Base-by-base conservation (phyloP, 306 rosid genomes). In the Corylus avellana region DNA sequence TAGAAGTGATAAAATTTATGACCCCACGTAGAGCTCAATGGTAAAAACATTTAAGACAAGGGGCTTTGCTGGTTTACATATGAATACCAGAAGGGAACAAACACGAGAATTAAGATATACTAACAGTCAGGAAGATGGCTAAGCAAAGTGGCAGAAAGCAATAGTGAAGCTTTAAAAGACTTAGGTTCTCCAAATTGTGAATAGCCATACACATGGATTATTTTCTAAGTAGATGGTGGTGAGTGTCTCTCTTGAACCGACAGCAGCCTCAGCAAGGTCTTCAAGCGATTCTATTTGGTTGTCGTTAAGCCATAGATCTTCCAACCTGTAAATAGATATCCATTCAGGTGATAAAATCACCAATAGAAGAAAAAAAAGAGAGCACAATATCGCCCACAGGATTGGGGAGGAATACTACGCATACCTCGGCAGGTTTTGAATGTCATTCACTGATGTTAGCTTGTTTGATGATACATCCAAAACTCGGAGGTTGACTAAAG, bases 271-370 rank as follows among this genome's bases (percentile, higher is more conserved):
- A 42, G 87, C 86, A 75, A 93, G 46, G 66, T 88, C 86, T 70
- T 93, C 91, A 10, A 91, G 85, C 72, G 92, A 85, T 82, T 85
- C 96, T 83, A 96, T 86, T 73, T 81, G 92, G 86, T 93, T 96
- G 88, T 96, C 97, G 61, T 96, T 96, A 79, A 96, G 93, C 98
- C 98, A 95, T 37, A 96, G 82, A 86, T 96, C 99, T 87, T 96
- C 98, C 76, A 96, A 86, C 82, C 99, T 93, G 86, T 51, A 83
- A 76, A 49, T 70, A 64, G 66, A 62, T 81, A 75, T 76, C 18
- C 75, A 37, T 84, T 16, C 5, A 75, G 56, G 20, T 12, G 70
- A 55, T 76, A 50, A 62, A 81, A 76, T 75, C 78, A 82, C 18
- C 59, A 77, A 80, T 10, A 27, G 48, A 82, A 76, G 73, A 48